Evolutionary conservation across 1,284 basidiomycete genomes (phyloP).

Genomic region (Rhodofomes roseus): DNA sequence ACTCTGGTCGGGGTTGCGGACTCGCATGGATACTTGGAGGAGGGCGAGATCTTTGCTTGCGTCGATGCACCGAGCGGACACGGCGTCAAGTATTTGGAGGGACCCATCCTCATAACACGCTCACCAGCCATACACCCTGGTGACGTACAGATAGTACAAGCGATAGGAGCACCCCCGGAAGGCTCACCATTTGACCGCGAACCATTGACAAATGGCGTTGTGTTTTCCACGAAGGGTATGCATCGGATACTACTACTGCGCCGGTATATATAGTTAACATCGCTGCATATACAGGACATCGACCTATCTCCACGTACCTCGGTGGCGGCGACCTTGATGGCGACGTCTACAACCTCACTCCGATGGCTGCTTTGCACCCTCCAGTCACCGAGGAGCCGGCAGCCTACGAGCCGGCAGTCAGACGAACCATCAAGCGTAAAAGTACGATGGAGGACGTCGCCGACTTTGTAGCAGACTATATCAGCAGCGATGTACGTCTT

Average conservation of each 20-base stretch:
- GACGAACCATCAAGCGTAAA: conserved; percentile 44
- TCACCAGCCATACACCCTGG: conserved; percentile 68
- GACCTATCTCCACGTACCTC: conserved; percentile 56
- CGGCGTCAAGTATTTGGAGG: conserved; percentile 44
- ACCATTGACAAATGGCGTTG: conserved; percentile 50
- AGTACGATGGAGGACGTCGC: conserved; percentile 69
- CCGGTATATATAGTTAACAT: neutral
- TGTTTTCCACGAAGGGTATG: conserved; percentile 53
- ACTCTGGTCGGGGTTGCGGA: conserved; percentile 71
- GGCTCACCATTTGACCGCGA: conserved; percentile 49
- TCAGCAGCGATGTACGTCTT: conserved; percentile 54
- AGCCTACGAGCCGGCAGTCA: conserved; percentile 45
- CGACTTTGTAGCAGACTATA: conserved; percentile 71
- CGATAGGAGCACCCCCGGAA: conserved; percentile 52
- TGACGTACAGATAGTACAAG: conserved; percentile 57
- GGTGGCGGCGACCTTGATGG: conserved; percentile 69
- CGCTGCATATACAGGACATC: conserved; percentile 41
- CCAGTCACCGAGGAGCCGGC: conserved; percentile 37
- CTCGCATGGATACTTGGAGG: conserved; percentile 44
- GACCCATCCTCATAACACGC: conserved; percentile 53
- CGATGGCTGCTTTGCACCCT: conserved; percentile 16
- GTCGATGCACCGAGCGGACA: conserved; percentile 37
- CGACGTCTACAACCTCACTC: conserved; percentile 53
- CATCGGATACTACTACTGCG: neutral
- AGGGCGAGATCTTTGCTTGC: conserved; percentile 57